Percentiles rank a stretch among this genome's conserved stretches.
These are phyloP conservation scores for Coniophora puteana DNA, from an alignment of 1,284 basidiomycete genomes.

Conservation along the genomic window DNA sequence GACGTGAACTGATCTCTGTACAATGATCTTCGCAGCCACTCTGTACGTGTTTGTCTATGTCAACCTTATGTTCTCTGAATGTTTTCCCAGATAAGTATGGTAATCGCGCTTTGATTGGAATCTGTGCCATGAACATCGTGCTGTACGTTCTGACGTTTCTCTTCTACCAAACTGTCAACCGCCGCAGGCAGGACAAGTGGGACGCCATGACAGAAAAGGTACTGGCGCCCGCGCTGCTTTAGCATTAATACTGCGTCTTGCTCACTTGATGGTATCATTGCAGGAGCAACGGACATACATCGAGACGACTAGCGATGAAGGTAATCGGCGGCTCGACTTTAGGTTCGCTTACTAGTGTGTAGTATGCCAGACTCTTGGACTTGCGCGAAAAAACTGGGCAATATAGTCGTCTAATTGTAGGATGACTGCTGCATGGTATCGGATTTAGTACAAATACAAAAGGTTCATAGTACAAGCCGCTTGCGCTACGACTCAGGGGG, in stretches of 20 bases:
- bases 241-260: not conserved
- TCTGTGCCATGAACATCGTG: conserved; percentile 35
- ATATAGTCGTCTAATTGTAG: no score
- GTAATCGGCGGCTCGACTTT: conserved; percentile 56
- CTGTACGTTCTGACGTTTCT: conserved; percentile 48
- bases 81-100: conserved; percentile 33
- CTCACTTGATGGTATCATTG: conserved; percentile 2
- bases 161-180: conserved; percentile 55
- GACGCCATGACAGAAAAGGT: conserved; percentile 48
- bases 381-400: no score
- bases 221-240: no score
- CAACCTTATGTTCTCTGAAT: not conserved
- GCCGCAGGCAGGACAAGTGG: conserved; percentile 50
- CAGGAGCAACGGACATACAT: conserved; percentile 55
- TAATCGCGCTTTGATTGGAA: conserved; percentile 33
- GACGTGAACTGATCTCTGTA: not conserved
- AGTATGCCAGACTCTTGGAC: no score
- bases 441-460: no score
- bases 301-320: conserved; percentile 53
- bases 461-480: no score
- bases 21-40: conserved; percentile 33
- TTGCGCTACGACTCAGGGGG: no score
- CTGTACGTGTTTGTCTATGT: conserved; percentile 31
- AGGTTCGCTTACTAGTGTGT: conserved; percentile 47
- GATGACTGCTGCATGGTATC: no score